phyloP scores from a whole-genome alignment of 495 filamentous ascomycete species.

The Penicillium angulare region DNA sequence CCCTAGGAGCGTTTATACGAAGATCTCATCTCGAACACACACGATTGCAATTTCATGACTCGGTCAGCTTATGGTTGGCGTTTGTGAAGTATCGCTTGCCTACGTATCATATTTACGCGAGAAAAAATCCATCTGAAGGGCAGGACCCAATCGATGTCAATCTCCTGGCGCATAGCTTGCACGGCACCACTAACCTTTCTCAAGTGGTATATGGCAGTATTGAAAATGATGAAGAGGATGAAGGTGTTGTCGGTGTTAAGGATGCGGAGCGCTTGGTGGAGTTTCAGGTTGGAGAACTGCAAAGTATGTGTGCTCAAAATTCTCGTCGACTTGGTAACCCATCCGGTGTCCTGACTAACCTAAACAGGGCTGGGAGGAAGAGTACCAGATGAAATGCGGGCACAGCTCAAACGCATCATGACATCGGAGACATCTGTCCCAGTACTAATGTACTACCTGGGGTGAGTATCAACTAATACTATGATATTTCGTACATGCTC shows the following conservation, averaged over 20 bases:
- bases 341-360: constrained; percentile 21
- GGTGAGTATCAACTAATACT: constrained; percentile 43
- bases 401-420: constrained; percentile 64
- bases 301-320: constrained; percentile 59
- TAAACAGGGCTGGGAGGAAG: constrained; percentile 61
- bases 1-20: constrained; percentile 81
- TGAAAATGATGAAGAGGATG: constrained; percentile 43
- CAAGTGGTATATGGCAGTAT: constrained; percentile 64
- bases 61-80: constrained; percentile 70
- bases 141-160: constrained; percentile 69
- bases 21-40: constrained; percentile 76
- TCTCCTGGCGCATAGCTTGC: constrained; percentile 42
- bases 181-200: constrained; percentile 45
- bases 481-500: background rate
- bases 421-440: constrained; percentile 64
- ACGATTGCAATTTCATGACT: constrained; percentile 73
- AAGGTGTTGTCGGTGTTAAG: constrained; percentile 62
- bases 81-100: constrained; percentile 78
- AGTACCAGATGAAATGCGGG: constrained; percentile 65
- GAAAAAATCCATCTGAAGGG: constrained; percentile 60
- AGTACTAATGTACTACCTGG: constrained; percentile 73
- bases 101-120: constrained; percentile 67
- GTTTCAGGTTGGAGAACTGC: constrained; percentile 82
- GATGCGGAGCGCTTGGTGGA: constrained; percentile 83
- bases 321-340: background rate